These are phyloP conservation scores for Penicillium paxilli DNA, from an alignment of 495 filamentous ascomycete genomes.

Conservation along the genomic window DNA sequence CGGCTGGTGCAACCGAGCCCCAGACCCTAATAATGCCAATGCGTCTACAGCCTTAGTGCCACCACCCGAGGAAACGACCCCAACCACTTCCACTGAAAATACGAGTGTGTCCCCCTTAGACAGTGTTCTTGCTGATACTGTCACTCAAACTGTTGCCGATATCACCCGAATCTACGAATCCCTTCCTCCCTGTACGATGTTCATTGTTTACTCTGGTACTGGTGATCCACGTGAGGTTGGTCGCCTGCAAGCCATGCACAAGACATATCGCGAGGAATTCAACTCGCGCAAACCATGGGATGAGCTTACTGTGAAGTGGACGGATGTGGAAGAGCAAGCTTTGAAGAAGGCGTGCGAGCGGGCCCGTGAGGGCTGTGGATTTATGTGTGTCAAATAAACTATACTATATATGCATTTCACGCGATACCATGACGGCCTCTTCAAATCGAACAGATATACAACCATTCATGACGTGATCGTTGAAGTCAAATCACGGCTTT, in stretches of 20 bases:
- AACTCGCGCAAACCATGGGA: constrained; percentile 78
- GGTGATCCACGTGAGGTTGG: constrained; percentile 82
- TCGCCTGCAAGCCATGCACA: constrained; percentile 71
- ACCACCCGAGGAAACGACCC: constrained; percentile 25
- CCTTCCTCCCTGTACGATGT: constrained; percentile 78
- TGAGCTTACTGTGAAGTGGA: constrained; percentile 85
- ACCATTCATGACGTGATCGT: no score
- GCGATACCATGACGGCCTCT: no score
- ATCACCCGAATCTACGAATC: constrained; percentile 71
- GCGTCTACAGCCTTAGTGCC: constrained; percentile 47
- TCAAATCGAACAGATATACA: no score
- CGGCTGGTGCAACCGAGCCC: constrained; percentile 75
- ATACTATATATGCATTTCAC: neutral
- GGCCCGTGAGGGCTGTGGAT: constrained; percentile 77
- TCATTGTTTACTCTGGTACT: constrained; percentile 86
- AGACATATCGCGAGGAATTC: constrained; percentile 74
- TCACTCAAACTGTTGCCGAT: constrained; percentile 51
- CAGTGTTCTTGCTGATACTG: constrained; percentile 39
- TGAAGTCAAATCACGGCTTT: no score
- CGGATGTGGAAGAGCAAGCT: constrained; percentile 79
- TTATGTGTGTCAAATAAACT: constrained; percentile 71
- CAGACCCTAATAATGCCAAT: constrained; percentile 47
- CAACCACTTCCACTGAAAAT: constrained; percentile 6
- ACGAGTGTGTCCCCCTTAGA: constrained; percentile 1
- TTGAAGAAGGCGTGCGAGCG: constrained; percentile 66